Evolutionary conservation across 208 protist species (phyloP).

Genomic region (Acanthamoeba triangularis): DNA sequence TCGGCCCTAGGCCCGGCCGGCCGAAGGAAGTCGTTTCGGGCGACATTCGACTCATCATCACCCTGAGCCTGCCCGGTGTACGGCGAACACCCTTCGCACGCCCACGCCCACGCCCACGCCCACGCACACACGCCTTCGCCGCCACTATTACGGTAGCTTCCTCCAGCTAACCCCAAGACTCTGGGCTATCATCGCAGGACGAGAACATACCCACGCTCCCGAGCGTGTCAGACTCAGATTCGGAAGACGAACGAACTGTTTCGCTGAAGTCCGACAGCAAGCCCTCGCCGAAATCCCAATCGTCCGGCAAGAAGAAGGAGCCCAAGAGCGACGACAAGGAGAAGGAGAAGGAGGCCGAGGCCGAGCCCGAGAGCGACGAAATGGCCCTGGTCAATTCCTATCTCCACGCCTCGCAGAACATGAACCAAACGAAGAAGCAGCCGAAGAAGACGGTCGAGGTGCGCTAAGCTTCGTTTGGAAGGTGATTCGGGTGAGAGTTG

Average conservation of each 20-base stretch:
- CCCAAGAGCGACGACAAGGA: background rate
- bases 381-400: slow-evolving; percentile 29
- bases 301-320: background rate
- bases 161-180: background rate
- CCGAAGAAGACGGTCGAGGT: background rate
- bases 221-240: no score
- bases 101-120: no score
- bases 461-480: background rate
- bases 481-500: background rate
- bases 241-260: no score
- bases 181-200: no score
- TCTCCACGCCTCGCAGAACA: background rate
- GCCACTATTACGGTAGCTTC: background rate
- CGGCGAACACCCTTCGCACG: no score
- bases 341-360: background rate
- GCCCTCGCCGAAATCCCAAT: background rate
- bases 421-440: slow-evolving; percentile 1
- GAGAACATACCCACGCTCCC: no score
- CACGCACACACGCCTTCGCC: no score
- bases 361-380: background rate
- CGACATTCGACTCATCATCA: slow-evolving; percentile 24
- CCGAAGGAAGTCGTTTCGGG: background rate
- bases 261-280: background rate
- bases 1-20: background rate
- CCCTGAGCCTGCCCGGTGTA: background rate